Base-by-base conservation (phyloP, 192 early-diverging fungal species). In the Coemansia sp. region DNA sequence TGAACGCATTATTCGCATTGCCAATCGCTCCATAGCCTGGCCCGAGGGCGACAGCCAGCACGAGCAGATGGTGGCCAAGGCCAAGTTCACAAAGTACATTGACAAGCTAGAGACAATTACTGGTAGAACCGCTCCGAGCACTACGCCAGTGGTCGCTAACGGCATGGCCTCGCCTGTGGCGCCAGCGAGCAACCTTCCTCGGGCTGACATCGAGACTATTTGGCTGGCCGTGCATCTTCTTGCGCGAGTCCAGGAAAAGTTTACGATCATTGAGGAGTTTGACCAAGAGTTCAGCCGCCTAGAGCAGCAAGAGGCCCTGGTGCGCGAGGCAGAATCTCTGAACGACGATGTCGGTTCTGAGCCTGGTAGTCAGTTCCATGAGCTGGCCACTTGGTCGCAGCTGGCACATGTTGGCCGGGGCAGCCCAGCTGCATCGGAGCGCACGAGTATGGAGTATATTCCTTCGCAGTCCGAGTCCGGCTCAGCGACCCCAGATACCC, bases 191-290 rank as follows among this genome's bases (percentile, higher is more conserved):
- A 37, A 3, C 26, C 70, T 84, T 8, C 76, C 82, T 11, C 70
- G 77, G 14, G 77, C 77, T 3, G 85, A 86, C 23, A 73, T 81
- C 13, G 85, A 86, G 58, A 83, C 85, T 4, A 64, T 86, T 4
- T 86, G 77, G 80, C 70, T 86, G 63, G 80, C 83, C 2, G 67
- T 78, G n/a, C 70, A 76, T 49, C 67, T 87, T 57, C 72, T 82
- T 23, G 77, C 17, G 16, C 70, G 77, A 33, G 69, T 87, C 23
- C 68, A 57, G 58, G 77, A 77, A 61, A 77, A 79, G 62, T 69
- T 68, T 43, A 73, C 73, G 33, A 74, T 79, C 39, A 77, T 77
- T 30, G 77, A 79, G 32, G 82, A 79, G 77, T 77, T 79, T 70
- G 80, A 78, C 69, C 67, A 74, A 23, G 75, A 82, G 72, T 77